These are phyloP conservation scores for Hansenula anomala DNA, from an alignment of 1,139 yeast species.

Conservation along the genomic window DNA sequence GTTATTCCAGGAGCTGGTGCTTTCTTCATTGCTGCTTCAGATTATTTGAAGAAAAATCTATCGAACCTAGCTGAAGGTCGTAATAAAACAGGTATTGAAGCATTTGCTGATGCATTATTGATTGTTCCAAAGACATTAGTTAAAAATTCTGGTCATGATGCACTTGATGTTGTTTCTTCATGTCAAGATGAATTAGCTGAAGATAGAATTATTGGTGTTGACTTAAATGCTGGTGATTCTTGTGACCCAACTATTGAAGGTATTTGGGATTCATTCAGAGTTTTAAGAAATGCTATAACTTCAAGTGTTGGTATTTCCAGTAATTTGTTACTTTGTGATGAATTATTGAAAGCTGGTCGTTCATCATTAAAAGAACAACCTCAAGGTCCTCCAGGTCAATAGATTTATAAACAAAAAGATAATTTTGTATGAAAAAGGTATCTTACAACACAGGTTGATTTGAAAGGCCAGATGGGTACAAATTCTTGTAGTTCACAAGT, in stretches of 20 bases:
- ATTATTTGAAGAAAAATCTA: conserved; percentile 51
- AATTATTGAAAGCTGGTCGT: conserved; percentile 92
- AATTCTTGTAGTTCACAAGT: too few species aligned
- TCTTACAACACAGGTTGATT: too few species aligned
- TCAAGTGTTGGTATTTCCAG: conserved; percentile 95
- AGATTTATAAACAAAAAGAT: background rate
- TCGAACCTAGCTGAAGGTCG: conserved; percentile 73
- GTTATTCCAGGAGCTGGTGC: conserved; percentile 98
- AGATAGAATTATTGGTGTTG: conserved; percentile 85
- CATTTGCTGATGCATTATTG: conserved; percentile 88
- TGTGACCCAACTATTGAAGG: conserved; percentile 95
- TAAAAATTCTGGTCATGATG: conserved; percentile 90
- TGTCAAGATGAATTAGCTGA: conserved; percentile 89
- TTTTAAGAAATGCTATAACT: conserved; percentile 84
- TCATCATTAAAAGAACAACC: conserved; percentile 69
- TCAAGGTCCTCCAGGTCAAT: conserved; percentile 18
- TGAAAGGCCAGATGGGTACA: too few species aligned
- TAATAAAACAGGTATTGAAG: conserved; percentile 84
- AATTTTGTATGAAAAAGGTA: too few species aligned
- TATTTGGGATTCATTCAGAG: conserved; percentile 94
- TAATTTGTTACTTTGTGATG: conserved; percentile 90
- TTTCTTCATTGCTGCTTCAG: conserved; percentile 78
- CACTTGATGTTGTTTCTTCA: conserved; percentile 80
- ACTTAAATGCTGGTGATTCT: conserved; percentile 88
- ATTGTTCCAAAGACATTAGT: conserved; percentile 91